Base-by-base conservation (phyloP, 306 rosid genomes). In the Quercus mongolica region DNA sequence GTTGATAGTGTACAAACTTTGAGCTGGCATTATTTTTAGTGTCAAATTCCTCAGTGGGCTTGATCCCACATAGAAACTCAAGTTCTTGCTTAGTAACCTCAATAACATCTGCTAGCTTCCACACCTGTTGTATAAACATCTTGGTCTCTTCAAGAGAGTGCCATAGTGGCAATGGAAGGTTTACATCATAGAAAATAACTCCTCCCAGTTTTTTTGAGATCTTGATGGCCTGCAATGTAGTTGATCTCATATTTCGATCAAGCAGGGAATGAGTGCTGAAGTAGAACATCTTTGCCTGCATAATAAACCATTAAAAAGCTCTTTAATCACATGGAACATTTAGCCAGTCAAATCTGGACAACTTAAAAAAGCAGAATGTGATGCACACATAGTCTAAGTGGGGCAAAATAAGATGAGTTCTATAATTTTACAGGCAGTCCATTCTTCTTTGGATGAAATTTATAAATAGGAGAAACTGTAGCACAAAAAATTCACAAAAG, bases 11-110 rank as follows among this genome's bases (percentile, higher is more conserved):
- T 80, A 85, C 88, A 87, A 92, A 95, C 86, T 95, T 95, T 2
- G 93, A 90, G 56, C 85, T 85, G 56, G 65, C 87, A 79, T 95
- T 95, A 78, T 92, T 87, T 90, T 87, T 87, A 57, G 97, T 91
- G 86, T 95, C 94, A 56, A 91, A 95, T 80, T 95, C 97, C 88
- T 90, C 99, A 31, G 91, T 61, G 61, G 98, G 94, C 73, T 82
- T 68, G 81, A 92, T 89, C 74, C 97, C 97, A 4, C 94, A 92
- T 78, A 95, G 83, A 69, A 92, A 95, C 87, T 95, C 99, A 69
- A 95, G 90, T 74, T 95, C 99, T 88, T 92, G 99, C 87, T 95
- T 92, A 28, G 98, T 95, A 80, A 95, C 92, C 87, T 95, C 99
- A 85, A 95, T 89, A 79, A 95, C 69, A 81, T 95, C 97, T 9